These are phyloP conservation scores for Cenchrus fungigraminus DNA, from an alignment of 176 grass and related monocot species.

Conservation along the genomic window DNA sequence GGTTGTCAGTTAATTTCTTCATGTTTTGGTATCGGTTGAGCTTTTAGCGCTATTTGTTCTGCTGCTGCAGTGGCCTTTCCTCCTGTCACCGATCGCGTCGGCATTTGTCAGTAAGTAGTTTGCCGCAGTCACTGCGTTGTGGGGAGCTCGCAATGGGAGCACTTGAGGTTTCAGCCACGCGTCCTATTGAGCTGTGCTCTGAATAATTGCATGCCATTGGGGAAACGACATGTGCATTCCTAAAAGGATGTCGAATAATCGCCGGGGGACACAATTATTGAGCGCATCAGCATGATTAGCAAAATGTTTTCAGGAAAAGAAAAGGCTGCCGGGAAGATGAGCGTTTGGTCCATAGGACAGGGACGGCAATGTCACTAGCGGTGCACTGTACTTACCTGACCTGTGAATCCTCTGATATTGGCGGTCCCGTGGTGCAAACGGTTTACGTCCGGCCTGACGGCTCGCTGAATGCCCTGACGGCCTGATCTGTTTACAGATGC, in stretches of 20 bases:
- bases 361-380: conserved; percentile 11
- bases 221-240: background rate
- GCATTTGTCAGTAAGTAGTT: background rate
- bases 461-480: too few relatives aligned
- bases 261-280: conserved; percentile 6
- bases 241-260: background rate
- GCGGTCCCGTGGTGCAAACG: too few relatives aligned
- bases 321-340: background rate
- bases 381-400: conserved; percentile 2
- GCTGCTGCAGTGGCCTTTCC: background rate
- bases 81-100: too few relatives aligned
- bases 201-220: background rate
- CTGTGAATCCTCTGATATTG: background rate
- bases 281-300: background rate
- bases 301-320: background rate
- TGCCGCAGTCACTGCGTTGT: background rate
- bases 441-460: too few relatives aligned
- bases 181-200: background rate
- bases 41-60: background rate
- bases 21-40: background rate
- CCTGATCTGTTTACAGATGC: too few relatives aligned
- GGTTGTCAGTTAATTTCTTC: background rate
- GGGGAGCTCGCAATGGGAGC: background rate
- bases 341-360: background rate
- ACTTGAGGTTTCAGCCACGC: background rate